phyloP scores from a whole-genome alignment of 2,329 filamentous ascomycete genomes.

The Orbilia quercus region DNA sequence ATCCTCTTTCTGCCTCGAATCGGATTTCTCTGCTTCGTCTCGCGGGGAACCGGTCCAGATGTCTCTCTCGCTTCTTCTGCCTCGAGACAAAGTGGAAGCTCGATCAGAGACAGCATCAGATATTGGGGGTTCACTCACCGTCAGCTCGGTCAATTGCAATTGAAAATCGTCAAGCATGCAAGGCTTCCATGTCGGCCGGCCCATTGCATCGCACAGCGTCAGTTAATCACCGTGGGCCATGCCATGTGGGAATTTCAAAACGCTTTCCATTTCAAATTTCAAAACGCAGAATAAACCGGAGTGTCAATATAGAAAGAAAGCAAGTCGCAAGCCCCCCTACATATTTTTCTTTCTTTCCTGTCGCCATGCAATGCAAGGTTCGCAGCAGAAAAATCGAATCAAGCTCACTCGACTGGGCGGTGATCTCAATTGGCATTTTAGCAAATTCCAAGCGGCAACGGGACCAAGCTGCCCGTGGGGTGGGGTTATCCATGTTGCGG shows the following conservation, averaged over 20 bases:
- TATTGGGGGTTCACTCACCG: conserved; percentile 17
- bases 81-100: conserved; percentile 44
- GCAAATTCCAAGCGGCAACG: conserved; percentile 34
- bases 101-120: conserved; percentile 24
- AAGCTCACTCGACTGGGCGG: conserved; percentile 7
- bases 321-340: conserved; percentile 14
- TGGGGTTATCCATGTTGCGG: conserved; percentile 55
- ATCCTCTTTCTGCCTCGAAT: conserved; percentile 30
- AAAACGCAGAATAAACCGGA: conserved; percentile 14
- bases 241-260: too few species aligned
- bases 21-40: conserved; percentile 29
- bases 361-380: conserved; percentile 44
- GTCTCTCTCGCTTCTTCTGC: conserved; percentile 19
- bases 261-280: conserved; percentile 3
- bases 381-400: conserved; percentile 33
- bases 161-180: conserved; percentile 1
- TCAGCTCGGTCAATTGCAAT: conserved; percentile 21
- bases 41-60: conserved; percentile 27
- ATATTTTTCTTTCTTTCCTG: conserved; percentile 4
- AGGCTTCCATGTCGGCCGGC: conserved; percentile 23
- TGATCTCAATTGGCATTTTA: conserved; percentile 20
- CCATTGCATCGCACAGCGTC: background rate
- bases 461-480: conserved; percentile 54
- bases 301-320: background rate
- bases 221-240: too few species aligned